Evolutionary conservation across 2,329 filamentous ascomycete genomes (phyloP).

Genomic region (Fusarium sambucinum): DNA sequence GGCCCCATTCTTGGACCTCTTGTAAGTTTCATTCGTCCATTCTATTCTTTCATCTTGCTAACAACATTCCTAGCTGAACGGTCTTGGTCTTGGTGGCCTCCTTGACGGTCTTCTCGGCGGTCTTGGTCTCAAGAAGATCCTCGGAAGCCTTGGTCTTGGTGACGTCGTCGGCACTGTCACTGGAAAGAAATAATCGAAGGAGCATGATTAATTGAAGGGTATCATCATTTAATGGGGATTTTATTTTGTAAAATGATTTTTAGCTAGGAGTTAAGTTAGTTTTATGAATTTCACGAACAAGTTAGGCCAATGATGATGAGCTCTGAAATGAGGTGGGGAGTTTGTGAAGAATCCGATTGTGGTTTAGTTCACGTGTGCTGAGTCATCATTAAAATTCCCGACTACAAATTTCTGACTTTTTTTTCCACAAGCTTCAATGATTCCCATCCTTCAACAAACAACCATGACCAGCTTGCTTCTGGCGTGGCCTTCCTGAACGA

Average conservation of each 20-base stretch:
- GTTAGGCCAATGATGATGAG: constrained; percentile 22
- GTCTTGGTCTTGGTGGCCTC: constrained; percentile 83
- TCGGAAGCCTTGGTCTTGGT: constrained; percentile 78
- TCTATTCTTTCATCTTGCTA: constrained; percentile 23
- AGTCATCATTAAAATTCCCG: constrained; percentile 30
- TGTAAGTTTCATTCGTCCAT: constrained; percentile 14
- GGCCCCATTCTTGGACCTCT: constrained; percentile 47
- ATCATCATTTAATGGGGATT: constrained; percentile 7
- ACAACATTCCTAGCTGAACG: constrained; percentile 66
- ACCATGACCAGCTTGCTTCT: constrained; percentile 40
- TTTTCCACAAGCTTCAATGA: not conserved
- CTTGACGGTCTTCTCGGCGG: constrained; percentile 83
- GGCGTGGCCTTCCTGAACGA: constrained; percentile 37
- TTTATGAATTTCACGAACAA: constrained; percentile 31
- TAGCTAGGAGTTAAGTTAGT: constrained; percentile 37
- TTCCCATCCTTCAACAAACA: constrained; percentile 21
- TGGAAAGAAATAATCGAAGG: constrained; percentile 47
- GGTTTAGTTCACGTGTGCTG: constrained; percentile 17
- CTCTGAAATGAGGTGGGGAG: constrained; percentile 5
- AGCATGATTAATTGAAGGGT: constrained; percentile 12
- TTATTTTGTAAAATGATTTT: constrained; percentile 13
- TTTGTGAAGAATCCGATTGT: not conserved
- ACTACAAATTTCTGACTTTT: constrained; percentile 42
- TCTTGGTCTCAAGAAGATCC: constrained; percentile 79
- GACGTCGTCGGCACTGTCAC: constrained; percentile 58